Percentiles rank a stretch among this genome's conserved stretches.
These are phyloP conservation scores for Stygiomarasmius scandens DNA, from an alignment of 1,284 basidiomycete genomes.

Conservation along the genomic window DNA sequence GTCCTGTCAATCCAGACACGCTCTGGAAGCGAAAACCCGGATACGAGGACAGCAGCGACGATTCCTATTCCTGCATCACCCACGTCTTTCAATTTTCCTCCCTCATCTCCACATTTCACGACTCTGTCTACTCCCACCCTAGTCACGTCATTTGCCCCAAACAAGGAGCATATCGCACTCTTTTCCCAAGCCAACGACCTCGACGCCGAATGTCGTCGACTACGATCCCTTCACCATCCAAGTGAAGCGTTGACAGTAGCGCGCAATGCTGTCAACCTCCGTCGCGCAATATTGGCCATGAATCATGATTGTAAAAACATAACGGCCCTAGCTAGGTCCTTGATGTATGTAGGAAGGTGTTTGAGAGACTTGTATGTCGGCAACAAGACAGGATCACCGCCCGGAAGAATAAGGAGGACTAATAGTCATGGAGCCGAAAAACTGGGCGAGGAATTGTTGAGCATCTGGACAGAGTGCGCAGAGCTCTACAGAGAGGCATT, in stretches of 20 bases:
- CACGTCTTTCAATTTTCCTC: neutral
- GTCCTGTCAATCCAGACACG: neutral
- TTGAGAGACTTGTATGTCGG: conserved; percentile 13
- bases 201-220: conserved; percentile 12
- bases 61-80: neutral
- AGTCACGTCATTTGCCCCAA: neutral
- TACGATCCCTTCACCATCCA: conserved; percentile 11
- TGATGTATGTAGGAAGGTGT: conserved; percentile 15
- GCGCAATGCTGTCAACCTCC: conserved; percentile 13
- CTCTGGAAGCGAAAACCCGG: neutral
- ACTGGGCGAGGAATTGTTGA: conserved; percentile 3
- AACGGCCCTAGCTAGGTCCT: conserved; percentile 13
- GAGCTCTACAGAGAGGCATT: conserved; percentile 15
- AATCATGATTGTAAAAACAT: conserved; percentile 6
- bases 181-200: conserved; percentile 11
- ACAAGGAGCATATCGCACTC: neutral
- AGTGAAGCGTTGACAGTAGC: conserved; percentile 11
- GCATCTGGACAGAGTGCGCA: conserved; percentile 12
- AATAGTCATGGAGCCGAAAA: neutral
- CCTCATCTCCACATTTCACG: neutral
- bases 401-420: neutral
- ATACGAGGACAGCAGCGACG: neutral
- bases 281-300: conserved; percentile 6
- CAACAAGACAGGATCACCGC: neutral
- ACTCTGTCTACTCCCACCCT: neutral